A percentile compares a stretch with the other conserved stretches of the same genome.
These are phyloP conservation scores for Trypanosoma rangeli DNA, from an alignment of 208 protist species.

Conservation along the genomic window DNA sequence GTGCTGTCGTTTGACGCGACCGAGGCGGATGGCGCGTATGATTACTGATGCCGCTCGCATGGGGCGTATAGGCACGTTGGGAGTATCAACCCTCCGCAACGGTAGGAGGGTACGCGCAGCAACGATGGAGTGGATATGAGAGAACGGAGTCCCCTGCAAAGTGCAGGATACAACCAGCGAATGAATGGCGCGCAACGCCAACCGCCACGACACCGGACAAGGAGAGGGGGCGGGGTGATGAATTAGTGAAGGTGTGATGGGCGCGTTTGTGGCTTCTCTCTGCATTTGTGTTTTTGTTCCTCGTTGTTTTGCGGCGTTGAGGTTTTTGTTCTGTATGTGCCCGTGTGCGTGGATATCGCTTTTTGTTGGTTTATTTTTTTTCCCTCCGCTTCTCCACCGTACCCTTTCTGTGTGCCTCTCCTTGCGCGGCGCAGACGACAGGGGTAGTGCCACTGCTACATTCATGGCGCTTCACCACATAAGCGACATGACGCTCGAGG, in stretches of 20 bases:
- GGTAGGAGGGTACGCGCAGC: too few relatives aligned
- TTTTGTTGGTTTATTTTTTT: background rate
- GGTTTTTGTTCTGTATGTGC: background rate
- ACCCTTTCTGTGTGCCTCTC: background rate
- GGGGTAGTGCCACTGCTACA: background rate
- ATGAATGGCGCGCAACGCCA: too few relatives aligned
- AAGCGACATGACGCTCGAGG: slow-evolving; percentile 21
- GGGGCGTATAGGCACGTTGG: background rate
- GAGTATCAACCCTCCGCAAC: too few relatives aligned
- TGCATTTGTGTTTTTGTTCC: background rate
- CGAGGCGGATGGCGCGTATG: slow-evolving; percentile 12
- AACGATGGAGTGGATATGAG: too few relatives aligned
- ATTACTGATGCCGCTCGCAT: slow-evolving; percentile 7
- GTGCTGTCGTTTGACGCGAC: background rate
- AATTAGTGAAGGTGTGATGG: too few relatives aligned
- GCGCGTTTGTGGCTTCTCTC: background rate
- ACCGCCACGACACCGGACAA: too few relatives aligned
- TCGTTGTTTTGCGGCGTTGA: background rate
- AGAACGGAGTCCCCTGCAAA: too few relatives aligned
- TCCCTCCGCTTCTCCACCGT: background rate
- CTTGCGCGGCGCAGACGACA: background rate
- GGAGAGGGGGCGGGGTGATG: too few relatives aligned
- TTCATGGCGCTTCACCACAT: slow-evolving; percentile 20
- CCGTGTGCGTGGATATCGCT: too few relatives aligned
- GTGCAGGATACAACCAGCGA: too few relatives aligned